These are phyloP conservation scores for Rhinocladiella mackenziei DNA, from an alignment of 2,329 filamentous ascomycete species.

Conservation along the genomic window DNA sequence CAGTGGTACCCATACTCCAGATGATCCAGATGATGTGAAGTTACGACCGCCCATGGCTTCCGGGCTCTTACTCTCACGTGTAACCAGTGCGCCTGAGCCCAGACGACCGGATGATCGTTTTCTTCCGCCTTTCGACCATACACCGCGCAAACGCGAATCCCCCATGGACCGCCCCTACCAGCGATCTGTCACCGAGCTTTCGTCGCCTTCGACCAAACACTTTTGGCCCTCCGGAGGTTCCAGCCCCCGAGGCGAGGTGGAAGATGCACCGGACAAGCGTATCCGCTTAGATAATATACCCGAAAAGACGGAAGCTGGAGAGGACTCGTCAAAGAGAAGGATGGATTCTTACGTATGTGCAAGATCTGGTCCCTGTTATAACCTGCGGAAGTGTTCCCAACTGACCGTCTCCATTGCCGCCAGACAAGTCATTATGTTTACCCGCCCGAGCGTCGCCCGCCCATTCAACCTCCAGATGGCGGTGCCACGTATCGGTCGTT, in stretches of 20 bases:
- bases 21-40: conserved; percentile 17
- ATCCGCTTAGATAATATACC: conserved; percentile 16
- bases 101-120: conserved; percentile 8
- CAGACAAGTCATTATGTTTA: conserved; percentile 12
- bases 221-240: conserved; percentile 6
- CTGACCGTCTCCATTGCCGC: conserved; percentile 10
- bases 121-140: conserved; percentile 8
- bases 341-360: conserved; percentile 16
- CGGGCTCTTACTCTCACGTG: conserved; percentile 16
- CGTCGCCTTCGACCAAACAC: conserved; percentile 8
- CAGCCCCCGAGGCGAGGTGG: conserved; percentile 9
- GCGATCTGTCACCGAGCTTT: conserved; percentile 4
- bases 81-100: conserved; percentile 23
- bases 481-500: conserved; percentile 3
- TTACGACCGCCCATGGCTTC: conserved; percentile 10
- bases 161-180: conserved; percentile 13
- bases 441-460: conserved; percentile 10
- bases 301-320: conserved; percentile 7
- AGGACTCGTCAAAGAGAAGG: conserved; percentile 7
- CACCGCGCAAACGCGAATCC: conserved; percentile 19
- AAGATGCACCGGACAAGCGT: conserved; percentile 19
- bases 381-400: neutral
- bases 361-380: neutral
- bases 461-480: conserved; percentile 5
- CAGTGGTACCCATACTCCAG: conserved; percentile 4